Conservation (phyloP, 768 basidiomycete genomes). For the Trametes maxima region DNA sequence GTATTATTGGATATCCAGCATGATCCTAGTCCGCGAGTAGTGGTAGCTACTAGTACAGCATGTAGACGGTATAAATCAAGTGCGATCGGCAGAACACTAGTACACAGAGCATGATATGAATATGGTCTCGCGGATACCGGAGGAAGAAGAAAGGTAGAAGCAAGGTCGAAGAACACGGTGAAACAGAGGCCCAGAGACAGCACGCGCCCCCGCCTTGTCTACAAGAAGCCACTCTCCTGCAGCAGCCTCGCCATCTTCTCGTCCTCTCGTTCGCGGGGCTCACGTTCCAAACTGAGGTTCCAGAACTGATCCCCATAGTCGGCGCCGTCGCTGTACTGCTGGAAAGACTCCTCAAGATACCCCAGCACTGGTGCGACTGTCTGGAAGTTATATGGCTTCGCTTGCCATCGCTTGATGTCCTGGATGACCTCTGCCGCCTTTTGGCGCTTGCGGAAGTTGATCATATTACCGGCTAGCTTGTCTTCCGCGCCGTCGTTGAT, state of each 20-base stretch:
- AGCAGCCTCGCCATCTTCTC: slow-evolving; percentile 93
- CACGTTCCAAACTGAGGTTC: slow-evolving; percentile 81
- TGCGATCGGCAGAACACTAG: slow-evolving; percentile 21
- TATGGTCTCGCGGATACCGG: slow-evolving; percentile 13
- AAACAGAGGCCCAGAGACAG: neutral
- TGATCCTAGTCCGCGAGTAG: slow-evolving; percentile 25
- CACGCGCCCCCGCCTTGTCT: slow-evolving; percentile 7
- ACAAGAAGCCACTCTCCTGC: slow-evolving; percentile 79
- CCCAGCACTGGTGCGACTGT: slow-evolving; percentile 64
- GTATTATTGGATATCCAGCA: slow-evolving; percentile 22
- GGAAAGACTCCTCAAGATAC: slow-evolving; percentile 80
- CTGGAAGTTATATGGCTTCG: slow-evolving; percentile 84
- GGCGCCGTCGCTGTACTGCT: slow-evolving; percentile 65
- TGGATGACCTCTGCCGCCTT: slow-evolving; percentile 96
- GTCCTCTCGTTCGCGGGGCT: slow-evolving; percentile 94
- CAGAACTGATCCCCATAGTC: slow-evolving; percentile 81
- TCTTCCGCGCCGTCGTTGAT: slow-evolving; percentile 97
- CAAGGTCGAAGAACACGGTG: neutral
- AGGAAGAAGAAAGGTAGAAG: neutral
- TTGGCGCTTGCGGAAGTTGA: slow-evolving; percentile 96
- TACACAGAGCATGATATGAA: slow-evolving; percentile 23
- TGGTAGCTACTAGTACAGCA: slow-evolving; percentile 26
- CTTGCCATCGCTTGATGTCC: slow-evolving; percentile 96
- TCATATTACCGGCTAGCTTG: slow-evolving; percentile 70
- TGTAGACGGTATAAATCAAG: slow-evolving; percentile 26